Evolutionary conservation across 2,329 filamentous ascomycete species (phyloP), one percentile per base, ranked within the genome.

Genomic region (Aspergillus latus): DNA sequence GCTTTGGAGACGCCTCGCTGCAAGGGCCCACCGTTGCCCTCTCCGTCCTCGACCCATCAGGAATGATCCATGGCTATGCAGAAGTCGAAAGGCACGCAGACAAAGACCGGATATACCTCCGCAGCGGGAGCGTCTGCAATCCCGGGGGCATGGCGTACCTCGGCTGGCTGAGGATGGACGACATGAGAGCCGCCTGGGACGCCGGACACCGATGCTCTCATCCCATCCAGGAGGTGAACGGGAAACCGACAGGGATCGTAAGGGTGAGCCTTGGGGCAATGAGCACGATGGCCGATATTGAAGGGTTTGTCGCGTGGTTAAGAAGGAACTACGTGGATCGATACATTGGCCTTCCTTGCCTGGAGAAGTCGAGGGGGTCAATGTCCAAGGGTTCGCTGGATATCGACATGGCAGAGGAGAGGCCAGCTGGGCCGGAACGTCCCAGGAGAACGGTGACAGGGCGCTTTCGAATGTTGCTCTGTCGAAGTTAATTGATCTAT

Each of bases 61-160:
- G 53, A 0, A 48, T 37, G 7, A 52, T 56, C 34, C 49, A 59
- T n/a, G 44, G 49, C 3, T 54, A 59, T 6, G 52, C 59, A 5
- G 42, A 58, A 5, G 49, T 62, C 9, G 54, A 59, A 29, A 43
- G 54, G 10, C 39, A 45, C 11, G 59, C 59, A 1, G 58, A 62
- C 13, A 50, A 44, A 8, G 54, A 58, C n/a, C 30, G 29, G 7
- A 62, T 62, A 16, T 59, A 59, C 37, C 52, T 62, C 29, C 57
- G 59, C n/a, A 62, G 57, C 21, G 59, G 59, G 5, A 49, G 42
- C 11, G 57, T 62, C 10, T 62, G 59, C 29, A 62, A 62, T 26
- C 59, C 59, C 1, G 59, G 59, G 7, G 59, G 59, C 3, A 50
- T 62, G 51, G 52, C 55, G 21, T 59, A 54, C 26, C 53, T 50